These are phyloP conservation scores for Podila minutissima DNA, from an alignment of 192 early-diverging fungal genomes.

Conservation along the genomic window DNA sequence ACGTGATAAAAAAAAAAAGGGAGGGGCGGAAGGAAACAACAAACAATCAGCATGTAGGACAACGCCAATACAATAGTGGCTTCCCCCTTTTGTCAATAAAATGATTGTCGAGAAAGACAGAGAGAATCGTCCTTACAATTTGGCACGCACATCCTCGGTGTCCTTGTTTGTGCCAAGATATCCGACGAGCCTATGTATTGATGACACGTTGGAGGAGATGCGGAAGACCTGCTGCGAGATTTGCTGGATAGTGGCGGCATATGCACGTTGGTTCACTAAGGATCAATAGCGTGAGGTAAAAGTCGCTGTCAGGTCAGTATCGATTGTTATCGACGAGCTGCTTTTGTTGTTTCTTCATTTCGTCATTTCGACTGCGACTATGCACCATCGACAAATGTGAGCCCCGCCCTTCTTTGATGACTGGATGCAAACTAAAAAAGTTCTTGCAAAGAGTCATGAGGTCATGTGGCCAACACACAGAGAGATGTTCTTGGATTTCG, in stretches of 20 bases:
- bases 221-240: constrained; percentile 88
- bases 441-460: no score
- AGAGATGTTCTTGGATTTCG: no score
- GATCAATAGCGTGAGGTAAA: neutral
- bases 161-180: constrained; percentile 84
- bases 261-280: constrained; percentile 5
- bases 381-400: no score
- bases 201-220: constrained; percentile 86
- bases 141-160: constrained; percentile 75
- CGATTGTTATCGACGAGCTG: neutral
- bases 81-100: no score
- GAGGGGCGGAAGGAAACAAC: neutral
- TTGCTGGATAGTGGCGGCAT: constrained; percentile 53
- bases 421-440: no score
- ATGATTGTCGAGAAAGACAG: neutral
- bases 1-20: neutral
- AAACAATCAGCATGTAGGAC: neutral
- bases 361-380: no score
- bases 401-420: no score
- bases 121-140: constrained; percentile 64
- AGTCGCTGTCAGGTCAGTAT: neutral
- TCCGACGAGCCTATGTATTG: constrained; percentile 80
- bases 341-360: neutral
- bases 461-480: no score
- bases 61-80: neutral